Conservation (phyloP, 2,329 filamentous ascomycete genomes). For the Colletotrichum brevisporum region DNA sequence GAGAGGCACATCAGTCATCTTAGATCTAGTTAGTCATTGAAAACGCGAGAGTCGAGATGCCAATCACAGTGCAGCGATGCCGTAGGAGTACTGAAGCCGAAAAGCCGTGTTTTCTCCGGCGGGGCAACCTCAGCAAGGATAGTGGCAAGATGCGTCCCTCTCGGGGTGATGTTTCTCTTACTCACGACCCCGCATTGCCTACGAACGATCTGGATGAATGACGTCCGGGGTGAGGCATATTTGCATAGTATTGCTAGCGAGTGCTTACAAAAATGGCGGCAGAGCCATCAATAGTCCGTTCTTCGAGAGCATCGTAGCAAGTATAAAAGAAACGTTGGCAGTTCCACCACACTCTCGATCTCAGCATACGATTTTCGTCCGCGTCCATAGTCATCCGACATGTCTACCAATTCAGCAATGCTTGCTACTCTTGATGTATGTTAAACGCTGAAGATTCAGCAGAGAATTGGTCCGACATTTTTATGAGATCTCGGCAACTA, state of each 20-base stretch:
- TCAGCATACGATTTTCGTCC: neutral
- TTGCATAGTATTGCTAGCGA: neutral
- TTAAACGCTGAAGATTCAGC: neutral
- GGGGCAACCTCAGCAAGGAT: slow-evolving; percentile 24
- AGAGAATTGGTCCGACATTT: neutral
- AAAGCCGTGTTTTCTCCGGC: slow-evolving; percentile 38
- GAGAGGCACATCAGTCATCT: neutral
- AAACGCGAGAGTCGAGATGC: neutral
- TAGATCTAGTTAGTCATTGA: neutral
- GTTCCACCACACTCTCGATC: too few species aligned
- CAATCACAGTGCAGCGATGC: neutral
- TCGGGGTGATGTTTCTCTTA: slow-evolving; percentile 30
- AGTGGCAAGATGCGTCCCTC: slow-evolving; percentile 4
- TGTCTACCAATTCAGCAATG: slow-evolving; percentile 11
- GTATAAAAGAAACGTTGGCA: too few species aligned
- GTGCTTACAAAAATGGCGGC: slow-evolving; percentile 4
- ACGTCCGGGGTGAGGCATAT: slow-evolving; percentile 25
- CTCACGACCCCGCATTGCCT: slow-evolving; percentile 35
- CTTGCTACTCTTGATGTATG: slow-evolving; percentile 56
- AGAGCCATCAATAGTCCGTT: neutral
- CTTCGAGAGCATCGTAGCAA: neutral
- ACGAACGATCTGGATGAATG: slow-evolving; percentile 23
- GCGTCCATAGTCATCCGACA: neutral
- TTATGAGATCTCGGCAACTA: slow-evolving; percentile 16
- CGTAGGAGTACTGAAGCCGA: slow-evolving; percentile 19